phyloP scores from a whole-genome alignment of 148 eudicot genomes.

The Oxyria digyna region DNA sequence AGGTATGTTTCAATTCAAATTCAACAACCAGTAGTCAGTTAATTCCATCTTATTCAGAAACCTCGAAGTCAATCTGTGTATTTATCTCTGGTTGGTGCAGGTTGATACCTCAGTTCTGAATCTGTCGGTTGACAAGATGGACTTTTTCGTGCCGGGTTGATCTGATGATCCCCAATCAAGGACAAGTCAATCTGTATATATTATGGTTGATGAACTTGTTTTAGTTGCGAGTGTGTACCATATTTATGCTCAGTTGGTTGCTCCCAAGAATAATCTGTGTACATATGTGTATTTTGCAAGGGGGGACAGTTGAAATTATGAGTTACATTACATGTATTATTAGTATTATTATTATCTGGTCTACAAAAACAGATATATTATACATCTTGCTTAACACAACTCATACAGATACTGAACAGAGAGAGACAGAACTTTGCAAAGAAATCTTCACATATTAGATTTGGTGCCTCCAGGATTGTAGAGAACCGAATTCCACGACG shows the following conservation, averaged over 20 bases:
- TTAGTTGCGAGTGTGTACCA: conserved; percentile 6
- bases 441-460: not conserved
- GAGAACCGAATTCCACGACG: not conserved
- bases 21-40: not conserved
- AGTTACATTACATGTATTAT: no score
- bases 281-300: not conserved
- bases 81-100: conserved; percentile 18
- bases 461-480: conserved; percentile 3
- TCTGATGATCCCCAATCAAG: not conserved
- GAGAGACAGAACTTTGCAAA: not conserved
- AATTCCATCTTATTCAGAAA: no score
- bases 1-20: conserved; percentile 28
- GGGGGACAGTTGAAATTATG: not conserved
- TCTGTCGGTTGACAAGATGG: conserved; percentile 85
- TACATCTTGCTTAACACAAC: not conserved
- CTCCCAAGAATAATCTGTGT: not conserved
- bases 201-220: not conserved
- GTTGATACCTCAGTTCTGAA: conserved; percentile 79
- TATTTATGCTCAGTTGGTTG: not conserved
- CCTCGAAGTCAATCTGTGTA: no score
- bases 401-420: not conserved
- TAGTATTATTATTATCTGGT: not conserved
- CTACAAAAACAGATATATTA: not conserved
- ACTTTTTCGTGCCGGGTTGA: conserved; percentile 78
- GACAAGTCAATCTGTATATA: not conserved